These are phyloP conservation scores for Lentinula raphanica DNA, from an alignment of 768 basidiomycete genomes.

Conservation along the genomic window DNA sequence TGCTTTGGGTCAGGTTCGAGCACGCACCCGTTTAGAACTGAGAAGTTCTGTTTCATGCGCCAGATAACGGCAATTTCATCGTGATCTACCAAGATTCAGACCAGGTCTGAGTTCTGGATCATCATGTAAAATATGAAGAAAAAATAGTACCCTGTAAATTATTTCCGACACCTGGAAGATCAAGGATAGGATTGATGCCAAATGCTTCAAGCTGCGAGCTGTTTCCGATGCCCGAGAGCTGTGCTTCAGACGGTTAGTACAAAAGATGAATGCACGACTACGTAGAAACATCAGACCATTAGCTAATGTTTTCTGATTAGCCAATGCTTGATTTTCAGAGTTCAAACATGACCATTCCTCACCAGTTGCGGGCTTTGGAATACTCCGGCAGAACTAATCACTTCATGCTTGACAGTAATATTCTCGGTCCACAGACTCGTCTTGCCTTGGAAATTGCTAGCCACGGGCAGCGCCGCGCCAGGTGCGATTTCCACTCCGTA, in stretches of 20 bases:
- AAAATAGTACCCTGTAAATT: conserved; percentile 26
- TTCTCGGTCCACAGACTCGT: conserved; percentile 5
- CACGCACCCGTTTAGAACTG: conserved; percentile 21
- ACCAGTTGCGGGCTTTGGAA: conserved; percentile 19
- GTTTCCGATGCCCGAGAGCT: conserved; percentile 33
- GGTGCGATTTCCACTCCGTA: conserved; percentile 17
- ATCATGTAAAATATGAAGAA: too few relatives aligned
- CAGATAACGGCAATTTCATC: conserved; percentile 27
- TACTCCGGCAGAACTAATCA: conserved; percentile 16
- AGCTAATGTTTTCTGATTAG: background rate
- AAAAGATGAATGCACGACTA: background rate
- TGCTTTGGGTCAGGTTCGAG: conserved; percentile 20
- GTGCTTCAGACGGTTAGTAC: background rate
- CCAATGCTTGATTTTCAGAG: background rate
- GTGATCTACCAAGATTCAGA: conserved; percentile 26
- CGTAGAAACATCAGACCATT: conserved; percentile 19
- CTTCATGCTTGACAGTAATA: conserved; percentile 16
- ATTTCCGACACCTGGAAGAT: conserved; percentile 31
- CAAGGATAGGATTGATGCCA: conserved; percentile 22
- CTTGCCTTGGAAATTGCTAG: conserved; percentile 15
- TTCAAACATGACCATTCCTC: background rate
- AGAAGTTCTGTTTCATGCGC: conserved; percentile 23
- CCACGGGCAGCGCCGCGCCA: conserved; percentile 14
- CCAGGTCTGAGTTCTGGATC: background rate
- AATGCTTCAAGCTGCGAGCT: conserved; percentile 15